Evolutionary conservation across 345 rosid species (phyloP), one percentile per base, ranked within the genome.

Genomic region (Eutrema heterophyllum): DNA sequence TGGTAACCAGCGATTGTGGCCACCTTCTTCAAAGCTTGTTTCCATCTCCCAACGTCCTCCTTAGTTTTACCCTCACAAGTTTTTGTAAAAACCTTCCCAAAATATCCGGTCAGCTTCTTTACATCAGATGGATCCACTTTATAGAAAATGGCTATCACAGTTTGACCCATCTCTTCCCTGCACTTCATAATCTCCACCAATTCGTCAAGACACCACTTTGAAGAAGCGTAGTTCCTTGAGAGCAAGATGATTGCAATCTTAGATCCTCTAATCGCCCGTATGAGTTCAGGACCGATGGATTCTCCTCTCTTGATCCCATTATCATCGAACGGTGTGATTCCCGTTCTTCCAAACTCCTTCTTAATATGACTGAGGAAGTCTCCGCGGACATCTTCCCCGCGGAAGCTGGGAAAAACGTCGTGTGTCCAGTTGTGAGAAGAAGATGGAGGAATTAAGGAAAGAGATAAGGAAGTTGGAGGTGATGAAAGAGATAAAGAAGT

Each of bases 231-330:
- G 60, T 62, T 72, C 36, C 1, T 30, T 0, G 77, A 64, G 49
- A 73, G 49, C 29, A 73, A 24, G 30, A 64, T 0, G 30, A 73
- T 36, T 0, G 71, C 29, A 2, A 73, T 55, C 65, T 53, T 64
- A 32, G 58, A 73, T 45, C 50, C 56, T 56, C 65, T 73, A 24
- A 64, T 73, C 0, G 58, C 77, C 0, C 0, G 40, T 3, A 33
- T 45, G 49, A 73, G 77, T 36, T 73, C 71, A 4, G 58, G 65
- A 29, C 40, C 33, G 8, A 74, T 65, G 4, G 67, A 55, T 12
- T 45, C 64, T 21, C 71, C 71, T 55, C 77, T 73, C 64, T 45
- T 45, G 30, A 55, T 73, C 14, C 40, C 44, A 5, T 74, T 39
- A 57, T 73, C 78, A 0, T 27, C 16, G 60, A 65, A 74, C 0